phyloP scores from a whole-genome alignment of 768 basidiomycete species.

The Hirschioporus abietinus region DNA sequence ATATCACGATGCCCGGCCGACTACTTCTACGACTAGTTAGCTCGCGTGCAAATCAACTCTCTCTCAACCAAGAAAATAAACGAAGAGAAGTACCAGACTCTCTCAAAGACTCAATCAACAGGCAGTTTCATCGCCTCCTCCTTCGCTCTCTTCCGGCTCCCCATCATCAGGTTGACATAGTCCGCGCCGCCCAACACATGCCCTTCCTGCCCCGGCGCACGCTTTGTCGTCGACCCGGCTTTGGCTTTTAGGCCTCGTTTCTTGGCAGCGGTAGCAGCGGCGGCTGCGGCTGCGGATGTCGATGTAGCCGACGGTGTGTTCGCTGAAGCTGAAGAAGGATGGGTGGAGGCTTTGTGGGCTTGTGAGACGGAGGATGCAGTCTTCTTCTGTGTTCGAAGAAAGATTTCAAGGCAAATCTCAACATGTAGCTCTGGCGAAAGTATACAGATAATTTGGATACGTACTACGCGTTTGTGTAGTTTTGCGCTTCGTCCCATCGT shows the following conservation, averaged over 20 bases:
- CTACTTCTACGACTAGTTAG: no score
- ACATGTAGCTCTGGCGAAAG: no score
- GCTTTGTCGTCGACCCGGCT: constrained; percentile 20
- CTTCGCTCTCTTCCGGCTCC: constrained; percentile 59
- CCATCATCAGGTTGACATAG: constrained; percentile 68
- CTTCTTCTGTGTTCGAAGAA: constrained; percentile 22
- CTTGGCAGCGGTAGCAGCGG: constrained; percentile 33
- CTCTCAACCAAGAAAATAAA: not conserved
- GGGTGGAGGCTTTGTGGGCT: constrained; percentile 12
- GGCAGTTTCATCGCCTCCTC: constrained; percentile 65
- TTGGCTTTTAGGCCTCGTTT: constrained; percentile 44
- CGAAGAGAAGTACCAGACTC: not conserved
- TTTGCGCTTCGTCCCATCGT: constrained; percentile 65
- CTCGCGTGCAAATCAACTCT: no score
- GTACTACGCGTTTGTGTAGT: constrained; percentile 54
- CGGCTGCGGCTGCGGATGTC: constrained; percentile 8
- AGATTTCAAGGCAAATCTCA: not conserved
- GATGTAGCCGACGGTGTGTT: not conserved
- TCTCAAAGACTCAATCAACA: not conserved
- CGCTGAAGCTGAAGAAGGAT: constrained; percentile 14
- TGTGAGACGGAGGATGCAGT: constrained; percentile 10
- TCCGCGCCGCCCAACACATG: constrained; percentile 69
- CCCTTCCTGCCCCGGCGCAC: constrained; percentile 23
- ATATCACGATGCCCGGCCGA: no score
- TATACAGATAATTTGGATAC: constrained; percentile 11